Base-by-base conservation (phyloP, 1,284 basidiomycete genomes). In the Moniliophthora roreri region DNA sequence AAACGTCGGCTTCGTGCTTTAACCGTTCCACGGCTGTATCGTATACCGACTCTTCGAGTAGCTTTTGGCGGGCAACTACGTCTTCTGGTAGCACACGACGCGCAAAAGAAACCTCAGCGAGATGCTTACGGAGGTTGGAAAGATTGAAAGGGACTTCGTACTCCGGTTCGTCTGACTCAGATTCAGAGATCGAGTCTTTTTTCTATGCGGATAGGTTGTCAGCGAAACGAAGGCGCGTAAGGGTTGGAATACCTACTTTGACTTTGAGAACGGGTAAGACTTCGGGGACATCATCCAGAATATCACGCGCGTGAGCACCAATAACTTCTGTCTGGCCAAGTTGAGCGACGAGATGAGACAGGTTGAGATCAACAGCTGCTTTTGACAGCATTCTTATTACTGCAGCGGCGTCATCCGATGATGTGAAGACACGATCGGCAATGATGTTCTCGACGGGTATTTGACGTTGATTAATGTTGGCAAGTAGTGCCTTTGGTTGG, bases 31-130 rank as follows among this genome's bases (percentile, higher is more conserved):
- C 77, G 0, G 93, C 93, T 16, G 93, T 87, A 28, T 92, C 89
- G 63, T 92, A 89, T 1, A 91, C 92, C 0, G 91, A 91, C 37
- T 86, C 79, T 68, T 96, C 93, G 3, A 97, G 80, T 1, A 89
- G 75, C 59, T 85, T 84, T 70, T 97, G 94, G 2, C 94, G 87
- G 0, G 84, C 75, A n/a, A 81, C 76, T 16, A 83, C 69, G 58
- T 90, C 84, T 40, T 84, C 81, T 0, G 85, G 76, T 36, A 90
- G 76, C 9, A 86, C 76, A 1, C 80, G 76, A 36, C 86, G 81
- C 0, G 87, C 81, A 47, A 85, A 78, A 1, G 77, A 70, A 9
- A 92, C 78, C 36, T 82, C 72, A 0, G 80, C 73, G 2, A 95
- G 79, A 59, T 87, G 84, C 55, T 80, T 75, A 45, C 87, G 79